A percentile compares a stretch with the other conserved stretches of the same genome.
These are phyloP conservation scores for Physcomitrellopsis africana DNA, from an alignment of 225 moss, liverwort and hornwort species.

Conservation along the genomic window DNA sequence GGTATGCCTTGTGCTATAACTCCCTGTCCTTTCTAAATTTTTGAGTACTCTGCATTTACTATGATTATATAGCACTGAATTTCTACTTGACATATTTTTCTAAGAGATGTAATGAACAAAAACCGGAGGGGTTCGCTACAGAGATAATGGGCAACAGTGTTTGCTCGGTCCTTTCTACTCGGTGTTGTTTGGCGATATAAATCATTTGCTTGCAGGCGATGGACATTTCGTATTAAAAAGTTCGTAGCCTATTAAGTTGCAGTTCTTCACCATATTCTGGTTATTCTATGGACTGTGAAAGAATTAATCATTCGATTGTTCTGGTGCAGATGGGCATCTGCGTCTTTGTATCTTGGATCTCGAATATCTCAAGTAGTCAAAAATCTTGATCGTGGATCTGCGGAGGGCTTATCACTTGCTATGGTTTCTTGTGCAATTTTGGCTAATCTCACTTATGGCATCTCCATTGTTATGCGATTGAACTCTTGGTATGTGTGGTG, in stretches of 20 bases:
- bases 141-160: too few species aligned
- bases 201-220: constrained; percentile 2
- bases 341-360: constrained; percentile 79
- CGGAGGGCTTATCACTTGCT: constrained; percentile 81
- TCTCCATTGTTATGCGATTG: constrained; percentile 73
- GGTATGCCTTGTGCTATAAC: constrained; percentile 48
- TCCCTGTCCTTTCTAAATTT: constrained; percentile 3
- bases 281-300: neutral
- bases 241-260: neutral
- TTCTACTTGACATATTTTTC: too few species aligned
- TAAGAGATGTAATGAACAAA: too few species aligned
- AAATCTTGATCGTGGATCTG: constrained; percentile 72
- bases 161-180: neutral
- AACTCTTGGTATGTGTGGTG: constrained; percentile 54
- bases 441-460: constrained; percentile 72
- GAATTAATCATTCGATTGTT: constrained; percentile 17
- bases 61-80: neutral
- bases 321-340: constrained; percentile 81
- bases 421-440: constrained; percentile 75
- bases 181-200: neutral
- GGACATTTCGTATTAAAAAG: too few species aligned
- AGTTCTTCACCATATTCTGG: neutral
- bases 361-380: constrained; percentile 73
- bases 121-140: too few species aligned
- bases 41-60: neutral